These are phyloP conservation scores for Bipolaris bicolor DNA, from an alignment of 2,329 filamentous ascomycete species.

Conservation along the genomic window DNA sequence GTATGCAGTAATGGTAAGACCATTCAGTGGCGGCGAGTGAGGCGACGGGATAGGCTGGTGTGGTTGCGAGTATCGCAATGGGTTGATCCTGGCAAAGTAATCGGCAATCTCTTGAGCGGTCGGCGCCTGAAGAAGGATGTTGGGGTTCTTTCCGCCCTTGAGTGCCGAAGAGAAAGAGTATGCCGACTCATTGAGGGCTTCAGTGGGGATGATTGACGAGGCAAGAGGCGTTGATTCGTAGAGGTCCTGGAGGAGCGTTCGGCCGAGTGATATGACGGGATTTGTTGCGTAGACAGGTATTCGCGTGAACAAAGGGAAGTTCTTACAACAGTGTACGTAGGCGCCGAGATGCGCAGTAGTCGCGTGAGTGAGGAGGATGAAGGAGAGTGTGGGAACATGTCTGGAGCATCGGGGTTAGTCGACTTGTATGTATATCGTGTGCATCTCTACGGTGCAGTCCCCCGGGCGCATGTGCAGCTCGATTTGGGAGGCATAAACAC, in stretches of 20 bases:
- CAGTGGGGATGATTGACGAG: conserved; percentile 77
- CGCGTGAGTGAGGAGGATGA: conserved; percentile 93
- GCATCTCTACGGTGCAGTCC: conserved; percentile 18
- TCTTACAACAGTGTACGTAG: conserved; percentile 95
- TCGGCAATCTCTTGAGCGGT: conserved; percentile 86
- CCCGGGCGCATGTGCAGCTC: conserved; percentile 1
- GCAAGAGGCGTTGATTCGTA: conserved; percentile 90
- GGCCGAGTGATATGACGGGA: conserved; percentile 90
- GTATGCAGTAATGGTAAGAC: conserved; percentile 93
- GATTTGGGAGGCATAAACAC: neutral
- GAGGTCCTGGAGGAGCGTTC: conserved; percentile 87
- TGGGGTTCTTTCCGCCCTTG: conserved; percentile 53
- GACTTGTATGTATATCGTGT: conserved; percentile 10
- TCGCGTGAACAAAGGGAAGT: conserved; percentile 87
- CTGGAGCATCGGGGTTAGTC: conserved; percentile 54
- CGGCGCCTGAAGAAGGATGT: conserved; percentile 70
- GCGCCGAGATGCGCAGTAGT: conserved; percentile 91
- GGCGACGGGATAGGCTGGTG: conserved; percentile 87
- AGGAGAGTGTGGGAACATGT: conserved; percentile 87
- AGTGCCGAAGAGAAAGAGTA: conserved; percentile 58
- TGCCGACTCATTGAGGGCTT: conserved; percentile 72
- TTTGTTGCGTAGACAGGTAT: conserved; percentile 94
- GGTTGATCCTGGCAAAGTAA: conserved; percentile 89
- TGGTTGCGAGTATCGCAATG: conserved; percentile 95
- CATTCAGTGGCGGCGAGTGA: conserved; percentile 86